Conservation (phyloP, 2,329 filamentous ascomycete species). For the Dothideomycetes sp. region DNA sequence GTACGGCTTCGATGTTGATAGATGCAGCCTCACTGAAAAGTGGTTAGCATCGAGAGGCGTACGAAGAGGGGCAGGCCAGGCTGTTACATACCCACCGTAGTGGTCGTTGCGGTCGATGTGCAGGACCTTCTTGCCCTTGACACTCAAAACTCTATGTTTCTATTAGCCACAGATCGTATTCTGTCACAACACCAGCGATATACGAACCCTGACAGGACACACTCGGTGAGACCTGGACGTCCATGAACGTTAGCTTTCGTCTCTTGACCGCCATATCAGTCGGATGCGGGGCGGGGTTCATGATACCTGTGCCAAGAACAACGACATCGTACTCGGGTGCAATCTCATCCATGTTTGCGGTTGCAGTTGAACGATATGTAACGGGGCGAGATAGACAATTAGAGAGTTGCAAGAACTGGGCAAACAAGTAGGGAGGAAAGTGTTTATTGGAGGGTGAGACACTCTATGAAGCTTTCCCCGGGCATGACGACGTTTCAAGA, state of each 20-base stretch:
- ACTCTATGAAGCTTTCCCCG: conserved; percentile 8
- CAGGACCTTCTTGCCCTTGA: conserved; percentile 97
- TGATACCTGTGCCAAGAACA: conserved; percentile 90
- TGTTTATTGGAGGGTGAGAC: conserved; percentile 2
- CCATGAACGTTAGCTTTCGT: conserved; percentile 8
- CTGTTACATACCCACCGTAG: conserved; percentile 89
- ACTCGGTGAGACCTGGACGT: conserved; percentile 81
- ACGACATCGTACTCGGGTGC: conserved; percentile 97
- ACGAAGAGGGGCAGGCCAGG: conserved; percentile 13
- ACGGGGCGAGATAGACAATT: background rate
- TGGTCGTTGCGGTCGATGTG: conserved; percentile 98
- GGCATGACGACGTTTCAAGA: conserved; percentile 7
- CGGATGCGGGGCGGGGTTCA: conserved; percentile 19
- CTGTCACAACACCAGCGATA: background rate
- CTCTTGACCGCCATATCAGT: conserved; percentile 10
- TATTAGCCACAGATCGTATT: conserved; percentile 19
- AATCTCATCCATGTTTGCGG: conserved; percentile 83
- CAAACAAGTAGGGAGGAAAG: background rate
- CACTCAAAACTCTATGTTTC: conserved; percentile 69
- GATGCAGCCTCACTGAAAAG: conserved; percentile 75
- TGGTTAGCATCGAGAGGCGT: conserved; percentile 19
- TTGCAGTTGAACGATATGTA: too few relatives aligned
- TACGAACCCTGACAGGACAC: conserved; percentile 89
- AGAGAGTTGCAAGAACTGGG: background rate
- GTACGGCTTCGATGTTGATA: conserved; percentile 88